Base-by-base conservation (phyloP, 2,329 filamentous ascomycete genomes). In the Ceratocystis eucalypticola region DNA sequence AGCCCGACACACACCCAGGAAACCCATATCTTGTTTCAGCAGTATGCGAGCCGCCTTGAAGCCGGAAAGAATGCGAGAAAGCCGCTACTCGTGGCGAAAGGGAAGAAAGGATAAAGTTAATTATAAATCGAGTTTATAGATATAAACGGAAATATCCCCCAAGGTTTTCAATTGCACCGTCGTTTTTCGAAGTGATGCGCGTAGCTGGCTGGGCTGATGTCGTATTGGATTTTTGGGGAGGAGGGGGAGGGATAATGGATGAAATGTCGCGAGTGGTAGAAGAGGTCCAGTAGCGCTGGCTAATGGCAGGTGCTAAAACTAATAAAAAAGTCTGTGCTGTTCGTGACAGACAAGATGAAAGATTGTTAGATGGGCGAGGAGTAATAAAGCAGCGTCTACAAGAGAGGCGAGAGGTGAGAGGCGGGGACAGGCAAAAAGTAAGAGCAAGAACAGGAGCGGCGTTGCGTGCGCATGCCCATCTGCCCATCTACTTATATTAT, bases 1-100 rank as follows among this genome's bases (percentile, higher is more conserved):
- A 73, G 92, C 93, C 74, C 85, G 88, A 80, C 90, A 96, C 71
- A 97, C 86, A 72, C 91, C 92, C 73, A 96, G 78, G 80, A 97
- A 97, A 70, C 88, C 91, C 92, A 96, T 96, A 44, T 68, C 28
- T 62, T 61, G n/a, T 61, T 62, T 28, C 12, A 22, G 37, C 37
- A 53, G 15, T 33, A 30, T 59, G 12, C 28, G 55, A 59, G 28
- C 28, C 28, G 55, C 55, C 55, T 30, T 30, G 28, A 37, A 59
- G 55, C 28, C 33, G 17, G 28, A 20, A 25, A 37, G 30, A 17
- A 7, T 33, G 28, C n/a, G 12, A 37, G 55, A 20, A 37, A 59
- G 55, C 55, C 33, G 30, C 8, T 59, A 28, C 3, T 53, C 48
- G 48, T 25, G 22, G 48, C 22, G 12, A 53, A 28, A 25, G 20